Evolutionary conservation across 169 alveolate species (phyloP).

Genomic region (Plasmodium vivax): DNA sequence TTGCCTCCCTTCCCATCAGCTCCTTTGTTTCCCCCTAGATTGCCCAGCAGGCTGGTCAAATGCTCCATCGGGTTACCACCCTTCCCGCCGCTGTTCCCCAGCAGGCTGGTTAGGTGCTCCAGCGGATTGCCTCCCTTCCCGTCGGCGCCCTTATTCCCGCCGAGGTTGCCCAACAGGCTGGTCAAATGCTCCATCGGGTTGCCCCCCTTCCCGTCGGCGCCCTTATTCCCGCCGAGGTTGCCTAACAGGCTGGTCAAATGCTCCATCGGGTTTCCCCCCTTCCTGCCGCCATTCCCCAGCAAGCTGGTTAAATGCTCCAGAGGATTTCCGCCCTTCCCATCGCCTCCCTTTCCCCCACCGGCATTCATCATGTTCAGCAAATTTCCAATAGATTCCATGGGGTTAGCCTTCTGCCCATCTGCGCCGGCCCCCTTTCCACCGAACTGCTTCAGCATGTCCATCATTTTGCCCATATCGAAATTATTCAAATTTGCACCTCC

Average conservation of each 20-base stretch:
- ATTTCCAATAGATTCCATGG: not conserved
- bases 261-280: not conserved
- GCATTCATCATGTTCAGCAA: constrained; percentile 2
- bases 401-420: not conserved
- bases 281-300: not conserved
- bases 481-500: not conserved
- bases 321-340: not conserved
- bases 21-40: not conserved
- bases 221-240: not conserved
- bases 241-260: not conserved
- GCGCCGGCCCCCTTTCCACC: not conserved
- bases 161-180: constrained; percentile 9
- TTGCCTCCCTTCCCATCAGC: not conserved
- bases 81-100: not conserved
- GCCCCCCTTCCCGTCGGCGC: not conserved
- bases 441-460: constrained; percentile 16
- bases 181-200: not conserved
- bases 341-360: not conserved
- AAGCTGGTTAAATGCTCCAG: not conserved
- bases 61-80: constrained; percentile 1
- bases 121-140: not conserved
- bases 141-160: not conserved
- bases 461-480: constrained; percentile 4
- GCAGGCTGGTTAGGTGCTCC: constrained; percentile 1
- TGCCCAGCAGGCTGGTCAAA: not conserved